These are phyloP conservation scores for Fusarium caatingaense DNA, from an alignment of 2,329 filamentous ascomycete genomes.

Conservation along the genomic window DNA sequence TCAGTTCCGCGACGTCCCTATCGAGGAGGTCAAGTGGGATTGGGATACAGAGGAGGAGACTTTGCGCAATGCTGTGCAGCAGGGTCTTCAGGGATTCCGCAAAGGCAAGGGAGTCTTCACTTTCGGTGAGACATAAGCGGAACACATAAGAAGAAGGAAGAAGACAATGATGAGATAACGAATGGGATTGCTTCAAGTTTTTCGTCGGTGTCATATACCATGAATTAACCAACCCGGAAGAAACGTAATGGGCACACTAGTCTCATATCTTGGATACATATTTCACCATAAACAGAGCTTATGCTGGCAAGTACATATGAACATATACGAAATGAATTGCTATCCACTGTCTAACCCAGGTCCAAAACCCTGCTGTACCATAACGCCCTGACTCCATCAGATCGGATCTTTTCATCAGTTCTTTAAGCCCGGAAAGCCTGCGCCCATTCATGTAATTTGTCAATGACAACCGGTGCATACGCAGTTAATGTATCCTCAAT, in stretches of 20 bases:
- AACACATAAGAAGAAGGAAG: background rate
- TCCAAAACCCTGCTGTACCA: background rate
- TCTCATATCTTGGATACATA: background rate
- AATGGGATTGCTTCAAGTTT: background rate
- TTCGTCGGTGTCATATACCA: background rate
- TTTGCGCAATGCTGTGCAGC: conserved; percentile 80
- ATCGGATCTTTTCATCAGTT: background rate
- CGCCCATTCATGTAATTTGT: conserved; percentile 91
- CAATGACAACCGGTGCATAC: conserved; percentile 92
- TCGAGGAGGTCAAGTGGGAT: conserved; percentile 84
- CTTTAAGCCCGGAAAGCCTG: conserved; percentile 84
- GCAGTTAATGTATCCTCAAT: conserved; percentile 93
- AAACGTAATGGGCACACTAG: background rate
- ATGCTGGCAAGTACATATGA: background rate
- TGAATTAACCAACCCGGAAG: background rate
- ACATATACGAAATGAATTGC: background rate
- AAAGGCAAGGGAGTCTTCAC: conserved; percentile 91
- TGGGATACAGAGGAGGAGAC: conserved; percentile 79
- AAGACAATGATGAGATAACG: background rate
- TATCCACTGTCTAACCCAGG: background rate
- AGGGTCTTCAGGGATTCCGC: conserved; percentile 85
- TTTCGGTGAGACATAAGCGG: conserved; percentile 69
- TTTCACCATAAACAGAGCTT: background rate
- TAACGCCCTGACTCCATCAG: conserved; percentile 9
- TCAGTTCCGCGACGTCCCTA: conserved; percentile 84